Base-by-base conservation (phyloP, 2,329 filamentous ascomycete genomes). In the Fusarium chlamydosporum region DNA sequence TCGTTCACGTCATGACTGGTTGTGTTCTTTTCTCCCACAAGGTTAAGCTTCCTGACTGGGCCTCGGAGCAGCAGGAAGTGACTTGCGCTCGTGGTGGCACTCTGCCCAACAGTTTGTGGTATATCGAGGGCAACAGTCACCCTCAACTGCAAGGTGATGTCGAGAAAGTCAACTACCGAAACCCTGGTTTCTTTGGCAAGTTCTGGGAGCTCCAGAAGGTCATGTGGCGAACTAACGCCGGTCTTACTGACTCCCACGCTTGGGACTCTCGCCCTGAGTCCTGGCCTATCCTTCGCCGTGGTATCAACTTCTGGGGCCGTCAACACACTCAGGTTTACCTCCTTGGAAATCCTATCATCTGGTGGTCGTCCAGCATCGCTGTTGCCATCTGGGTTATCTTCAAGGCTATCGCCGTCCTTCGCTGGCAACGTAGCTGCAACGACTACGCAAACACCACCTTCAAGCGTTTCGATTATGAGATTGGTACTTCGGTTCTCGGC, bases 271-370 rank as follows among this genome's bases (percentile, higher is more conserved):
- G 96, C 45, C 96, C 96, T 33, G 88, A 89, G 34, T 95, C 94
- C 8, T 99, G 96, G 96, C 96, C 96, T 23, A 88, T 96, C 59
- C 88, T 99, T 53, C 89, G 89, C 72, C 93, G 96, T 67, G 96
- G 96, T 75, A 99, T 99, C 86, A 99, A 99, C 84, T 99, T 99
- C 86, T 99, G 96, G 96, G 94, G 95, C 71, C 94, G 92, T 75
- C 87, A 97, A 75, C 87, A 97, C 79, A 93, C 94, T 65, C 96
- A 99, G 79, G 94, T 99, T 73, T 99, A 99, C 80, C 90, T 99
- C 20, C 90, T 97, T 58, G 96, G 96, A 56, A 98, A 99, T 80
- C 94, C 94, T 3, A 81, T 97, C 59, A 91, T 98, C 72, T 99
- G 96, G 96, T 98, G 92, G 91, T 90, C 89, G 33, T 94, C 93